Conservation (phyloP, 2,329 filamentous ascomycete genomes). For the Xylaria sp. region DNA sequence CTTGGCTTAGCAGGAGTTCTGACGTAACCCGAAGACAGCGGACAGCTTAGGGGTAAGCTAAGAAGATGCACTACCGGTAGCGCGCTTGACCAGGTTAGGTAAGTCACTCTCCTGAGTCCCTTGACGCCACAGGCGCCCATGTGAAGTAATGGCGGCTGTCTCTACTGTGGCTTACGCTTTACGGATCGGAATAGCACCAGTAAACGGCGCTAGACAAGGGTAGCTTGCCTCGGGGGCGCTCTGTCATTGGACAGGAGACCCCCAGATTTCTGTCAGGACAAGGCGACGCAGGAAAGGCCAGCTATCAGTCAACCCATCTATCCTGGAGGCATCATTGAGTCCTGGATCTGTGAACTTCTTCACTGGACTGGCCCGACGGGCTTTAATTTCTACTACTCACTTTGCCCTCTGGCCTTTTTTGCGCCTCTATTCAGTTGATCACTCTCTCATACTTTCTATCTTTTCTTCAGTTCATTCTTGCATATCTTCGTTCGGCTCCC, state of each 20-base stretch:
- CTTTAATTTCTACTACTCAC: conserved; percentile 28
- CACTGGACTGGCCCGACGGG: conserved; percentile 36
- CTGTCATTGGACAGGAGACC: conserved; percentile 41
- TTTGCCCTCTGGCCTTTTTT: conserved; percentile 19
- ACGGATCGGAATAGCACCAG: conserved; percentile 7
- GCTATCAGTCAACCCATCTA: conserved; percentile 41
- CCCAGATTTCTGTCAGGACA: conserved; percentile 35
- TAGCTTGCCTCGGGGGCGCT: conserved; percentile 42
- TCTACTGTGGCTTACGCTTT: conserved; percentile 34
- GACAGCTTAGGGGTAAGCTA: neutral
- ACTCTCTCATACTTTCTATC: conserved; percentile 27
- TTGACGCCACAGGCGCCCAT: conserved; percentile 18
- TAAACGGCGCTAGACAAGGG: conserved; percentile 39
- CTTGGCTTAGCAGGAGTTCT: conserved; percentile 16
- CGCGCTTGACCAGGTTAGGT: neutral
- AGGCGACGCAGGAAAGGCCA: conserved; percentile 48
- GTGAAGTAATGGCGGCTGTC: conserved; percentile 14
- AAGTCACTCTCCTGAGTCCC: neutral
- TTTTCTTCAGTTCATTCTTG: conserved; percentile 38
- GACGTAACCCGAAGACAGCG: conserved; percentile 11
- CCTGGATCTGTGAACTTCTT: conserved; percentile 33
- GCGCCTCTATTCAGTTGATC: conserved; percentile 30
- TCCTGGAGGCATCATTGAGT: conserved; percentile 16
- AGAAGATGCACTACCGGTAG: no score
- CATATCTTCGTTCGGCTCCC: conserved; percentile 29